Conservation (phyloP, 2,329 filamentous ascomycete genomes). For the Pseudopyricularia javanii region DNA sequence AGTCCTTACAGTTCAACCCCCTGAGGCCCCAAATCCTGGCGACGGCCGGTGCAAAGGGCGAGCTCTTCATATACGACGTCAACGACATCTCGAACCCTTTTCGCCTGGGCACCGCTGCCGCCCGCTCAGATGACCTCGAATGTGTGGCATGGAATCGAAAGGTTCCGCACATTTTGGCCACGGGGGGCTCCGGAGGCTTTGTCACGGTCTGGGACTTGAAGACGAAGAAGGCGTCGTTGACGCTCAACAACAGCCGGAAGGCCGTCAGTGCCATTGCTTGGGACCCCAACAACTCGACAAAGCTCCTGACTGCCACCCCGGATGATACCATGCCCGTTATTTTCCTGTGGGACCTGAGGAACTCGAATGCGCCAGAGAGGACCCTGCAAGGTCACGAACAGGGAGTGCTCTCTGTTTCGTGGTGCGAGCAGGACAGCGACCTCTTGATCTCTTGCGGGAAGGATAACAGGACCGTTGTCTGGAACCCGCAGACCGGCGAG, state of each 20-base stretch:
- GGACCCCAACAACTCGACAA: conserved; percentile 92
- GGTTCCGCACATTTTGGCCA: conserved; percentile 90
- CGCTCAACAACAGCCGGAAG: conserved; percentile 90
- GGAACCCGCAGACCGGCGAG: conserved; percentile 90
- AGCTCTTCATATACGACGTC: conserved; percentile 91
- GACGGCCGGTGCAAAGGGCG: conserved; percentile 86
- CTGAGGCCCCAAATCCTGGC: conserved; percentile 82
- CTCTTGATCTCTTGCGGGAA: conserved; percentile 89
- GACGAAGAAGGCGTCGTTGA: conserved; percentile 93
- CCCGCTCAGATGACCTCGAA: conserved; percentile 88
- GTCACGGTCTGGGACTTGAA: conserved; percentile 98
- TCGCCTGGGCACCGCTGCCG: conserved; percentile 74
- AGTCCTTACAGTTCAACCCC: conserved; percentile 93
- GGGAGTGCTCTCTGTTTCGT: conserved; percentile 85
- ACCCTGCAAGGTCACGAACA: conserved; percentile 87
- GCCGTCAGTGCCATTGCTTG: conserved; percentile 90
- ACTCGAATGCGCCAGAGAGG: conserved; percentile 87
- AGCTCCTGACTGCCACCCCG: conserved; percentile 83
- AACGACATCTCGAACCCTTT: conserved; percentile 83
- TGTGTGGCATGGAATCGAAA: conserved; percentile 98
- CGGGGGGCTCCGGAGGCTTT: conserved; percentile 83
- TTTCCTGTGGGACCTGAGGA: conserved; percentile 86
- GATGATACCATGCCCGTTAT: conserved; percentile 83
- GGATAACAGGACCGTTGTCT: conserved; percentile 88
- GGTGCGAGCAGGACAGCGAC: conserved; percentile 85